Base-by-base conservation (phyloP, 2,329 filamentous ascomycete species). In the Nannizzia gypsea region DNA sequence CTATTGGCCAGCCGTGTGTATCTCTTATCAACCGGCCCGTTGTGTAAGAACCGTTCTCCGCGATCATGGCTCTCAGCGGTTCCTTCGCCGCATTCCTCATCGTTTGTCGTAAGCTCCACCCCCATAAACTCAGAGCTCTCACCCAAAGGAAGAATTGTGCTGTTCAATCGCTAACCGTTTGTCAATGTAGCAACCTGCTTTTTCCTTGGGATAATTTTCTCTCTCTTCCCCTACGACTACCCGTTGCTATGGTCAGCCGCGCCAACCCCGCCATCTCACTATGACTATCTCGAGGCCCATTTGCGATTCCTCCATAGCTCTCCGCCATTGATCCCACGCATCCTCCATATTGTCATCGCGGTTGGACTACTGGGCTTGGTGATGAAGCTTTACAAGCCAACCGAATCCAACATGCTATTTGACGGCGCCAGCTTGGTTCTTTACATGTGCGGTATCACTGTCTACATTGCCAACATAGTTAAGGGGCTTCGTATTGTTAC, bases 51-150 rank as follows among this genome's bases (percentile, higher is more conserved):
- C n/a, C n/a, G 11, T 11, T 9, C n/a, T n/a, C 9, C 20, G 42
- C 42, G 20, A 24, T 4, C 22, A 76, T 75, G 73, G 69, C 71
- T 50, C 68, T 73, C 61, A 72, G 67, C 56, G 77, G 78, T 68
- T 90, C 90, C 56, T 99, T 99, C 73, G 90, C 91, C 74, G 96
- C 93, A 54, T 96, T 96, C 72, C 86, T 99, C 75, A 96, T 99
- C 71, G 86, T 97, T 66, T 91, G 90, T 66, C 90, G 92, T 96
- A 82, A 72, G 89, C 83, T 57, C 44, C 9, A 11, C 60, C 38
- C 64, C 38, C 64, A 44, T 54, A 52, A 63, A 56, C 38, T 48
- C 57, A 46, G 57, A 36, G 64, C 46, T 40, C 48, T 44, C 59
- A 52, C 59, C 58, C 31, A 62, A 48, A 44, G 40, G n/a, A 44